Evolutionary conservation across 1,284 basidiomycete genomes (phyloP).

Genomic region (Pyrrhoderma lamaoense): DNA sequence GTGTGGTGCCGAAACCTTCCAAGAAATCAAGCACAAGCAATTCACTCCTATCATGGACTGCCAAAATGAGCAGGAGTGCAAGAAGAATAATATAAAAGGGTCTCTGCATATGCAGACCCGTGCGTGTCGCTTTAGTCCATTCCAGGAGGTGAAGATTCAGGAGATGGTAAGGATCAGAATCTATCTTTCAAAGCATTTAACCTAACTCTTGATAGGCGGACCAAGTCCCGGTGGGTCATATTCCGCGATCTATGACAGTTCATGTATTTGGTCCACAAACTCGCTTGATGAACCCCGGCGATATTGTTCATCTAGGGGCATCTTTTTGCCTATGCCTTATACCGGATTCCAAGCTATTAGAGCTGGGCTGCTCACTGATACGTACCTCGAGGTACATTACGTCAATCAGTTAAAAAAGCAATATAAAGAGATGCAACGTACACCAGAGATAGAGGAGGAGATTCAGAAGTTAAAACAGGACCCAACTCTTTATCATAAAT

Average conservation of each 20-base stretch:
- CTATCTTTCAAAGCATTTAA: neutral
- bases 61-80: conserved; percentile 74
- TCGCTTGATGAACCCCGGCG: conserved; percentile 90
- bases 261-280: conserved; percentile 90
- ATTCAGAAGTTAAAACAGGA: conserved; percentile 72
- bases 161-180: conserved; percentile 73
- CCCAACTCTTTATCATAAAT: conserved; percentile 75
- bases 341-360: conserved; percentile 85
- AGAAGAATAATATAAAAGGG: conserved; percentile 82
- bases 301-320: conserved; percentile 87
- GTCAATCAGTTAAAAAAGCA: conserved; percentile 96
- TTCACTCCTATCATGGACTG: conserved; percentile 89
- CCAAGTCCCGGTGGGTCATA: conserved; percentile 99
- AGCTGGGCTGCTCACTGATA: conserved; percentile 94
- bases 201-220: conserved; percentile 60
- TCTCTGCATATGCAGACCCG: conserved; percentile 98
- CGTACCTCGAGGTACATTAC: conserved; percentile 90
- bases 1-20: conserved; percentile 97
- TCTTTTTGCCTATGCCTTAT: conserved; percentile 87
- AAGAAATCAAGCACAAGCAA: conserved; percentile 91
- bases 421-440: conserved; percentile 91
- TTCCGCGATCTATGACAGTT: conserved; percentile 96
- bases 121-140: conserved; percentile 94
- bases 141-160: conserved; percentile 98
- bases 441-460: conserved; percentile 72